Evolutionary conservation across 176 grass and related monocot species (phyloP).

Genomic region (Tillandsia leiboldiana): DNA sequence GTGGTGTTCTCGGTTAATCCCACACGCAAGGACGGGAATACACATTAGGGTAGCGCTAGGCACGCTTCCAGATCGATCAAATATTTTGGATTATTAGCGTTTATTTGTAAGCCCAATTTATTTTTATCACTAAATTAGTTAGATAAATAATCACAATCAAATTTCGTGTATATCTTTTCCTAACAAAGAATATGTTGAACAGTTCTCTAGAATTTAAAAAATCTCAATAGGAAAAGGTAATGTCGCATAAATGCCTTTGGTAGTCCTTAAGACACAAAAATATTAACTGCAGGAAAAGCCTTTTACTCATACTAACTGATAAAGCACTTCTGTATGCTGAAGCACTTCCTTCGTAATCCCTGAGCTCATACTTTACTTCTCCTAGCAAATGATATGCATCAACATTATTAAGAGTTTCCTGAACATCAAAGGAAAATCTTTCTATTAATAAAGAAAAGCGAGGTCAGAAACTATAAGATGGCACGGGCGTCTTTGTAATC

Average conservation of each 20-base stretch:
- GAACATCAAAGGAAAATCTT: constrained; percentile 25
- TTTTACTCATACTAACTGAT: constrained; percentile 40
- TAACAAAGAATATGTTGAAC: no score
- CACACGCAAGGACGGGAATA: no score
- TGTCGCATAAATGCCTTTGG: not conserved
- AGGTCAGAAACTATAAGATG: not conserved
- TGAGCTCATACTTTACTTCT: constrained; percentile 92
- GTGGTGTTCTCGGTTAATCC: no score
- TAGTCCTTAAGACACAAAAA: constrained; percentile 17
- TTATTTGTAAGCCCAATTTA: no score
- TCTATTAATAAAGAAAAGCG: constrained; percentile 5
- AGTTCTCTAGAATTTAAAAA: not conserved
- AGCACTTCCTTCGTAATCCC: constrained; percentile 81
- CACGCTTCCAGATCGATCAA: no score
- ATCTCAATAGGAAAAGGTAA: not conserved
- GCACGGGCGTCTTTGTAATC: not conserved
- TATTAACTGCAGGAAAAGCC: constrained; percentile 1
- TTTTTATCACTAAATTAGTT: no score
- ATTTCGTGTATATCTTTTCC: no score
- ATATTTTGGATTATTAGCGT: no score
- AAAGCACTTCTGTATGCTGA: constrained; percentile 57
- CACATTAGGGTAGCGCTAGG: no score
- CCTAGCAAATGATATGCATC: constrained; percentile 81
- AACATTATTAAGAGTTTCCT: constrained; percentile 75
- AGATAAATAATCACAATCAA: no score